Evolutionary conservation across 2,329 filamentous ascomycete species (phyloP).

Genomic region (Colletotrichum sp.): DNA sequence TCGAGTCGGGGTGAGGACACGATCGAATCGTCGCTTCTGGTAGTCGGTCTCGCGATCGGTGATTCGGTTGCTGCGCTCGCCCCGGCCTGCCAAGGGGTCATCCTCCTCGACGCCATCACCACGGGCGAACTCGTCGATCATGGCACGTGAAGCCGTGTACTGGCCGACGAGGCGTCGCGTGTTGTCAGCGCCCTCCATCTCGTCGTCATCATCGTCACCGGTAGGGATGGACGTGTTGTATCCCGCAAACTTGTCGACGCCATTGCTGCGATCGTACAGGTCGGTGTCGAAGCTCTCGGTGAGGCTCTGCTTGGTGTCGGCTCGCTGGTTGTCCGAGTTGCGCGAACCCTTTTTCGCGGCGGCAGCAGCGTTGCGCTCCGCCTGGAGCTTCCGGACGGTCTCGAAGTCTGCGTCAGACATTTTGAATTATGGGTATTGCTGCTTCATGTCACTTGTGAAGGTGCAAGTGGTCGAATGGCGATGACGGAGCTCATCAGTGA

Average conservation of each 20-base stretch:
- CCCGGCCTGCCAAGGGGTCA: constrained; percentile 81
- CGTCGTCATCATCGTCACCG: constrained; percentile 77
- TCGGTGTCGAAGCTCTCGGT: constrained; percentile 88
- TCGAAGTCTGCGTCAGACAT: constrained; percentile 87
- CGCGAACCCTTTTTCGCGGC: constrained; percentile 82
- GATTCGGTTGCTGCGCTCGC: constrained; percentile 90
- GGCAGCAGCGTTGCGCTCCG: constrained; percentile 85
- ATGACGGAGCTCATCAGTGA: constrained; percentile 24
- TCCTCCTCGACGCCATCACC: constrained; percentile 89
- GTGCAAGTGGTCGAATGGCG: constrained; percentile 20
- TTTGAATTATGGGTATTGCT: constrained; percentile 40
- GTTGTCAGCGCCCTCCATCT: constrained; percentile 75
- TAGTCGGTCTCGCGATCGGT: constrained; percentile 95
- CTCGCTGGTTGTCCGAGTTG: constrained; percentile 83
- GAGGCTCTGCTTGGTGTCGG: constrained; percentile 90
- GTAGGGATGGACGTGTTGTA: constrained; percentile 91
- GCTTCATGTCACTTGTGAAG: constrained; percentile 37
- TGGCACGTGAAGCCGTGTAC: constrained; percentile 90
- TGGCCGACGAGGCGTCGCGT: constrained; percentile 86
- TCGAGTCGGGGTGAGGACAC: constrained; percentile 83
- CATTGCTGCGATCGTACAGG: constrained; percentile 81
- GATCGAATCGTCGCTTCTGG: constrained; percentile 92
- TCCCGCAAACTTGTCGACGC: constrained; percentile 81
- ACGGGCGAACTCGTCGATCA: constrained; percentile 92
- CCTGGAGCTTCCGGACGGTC: constrained; percentile 84